Conservation (phyloP, 768 basidiomycete genomes). For the Suillus paluster region DNA sequence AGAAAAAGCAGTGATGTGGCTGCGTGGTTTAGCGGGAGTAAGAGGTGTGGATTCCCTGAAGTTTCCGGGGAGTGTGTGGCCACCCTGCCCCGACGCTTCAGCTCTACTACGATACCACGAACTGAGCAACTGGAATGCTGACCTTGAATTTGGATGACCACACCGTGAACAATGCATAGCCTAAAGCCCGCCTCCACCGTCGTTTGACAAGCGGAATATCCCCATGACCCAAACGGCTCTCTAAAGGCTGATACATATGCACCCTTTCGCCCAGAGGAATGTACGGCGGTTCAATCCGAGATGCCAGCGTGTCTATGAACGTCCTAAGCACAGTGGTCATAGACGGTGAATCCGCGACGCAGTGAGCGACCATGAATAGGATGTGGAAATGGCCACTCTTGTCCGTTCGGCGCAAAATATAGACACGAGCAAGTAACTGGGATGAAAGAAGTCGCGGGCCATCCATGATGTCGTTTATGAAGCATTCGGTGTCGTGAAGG, state of each 20-base stretch:
- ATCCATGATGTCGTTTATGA: conserved; percentile 38
- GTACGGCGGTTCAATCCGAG: conserved; percentile 10
- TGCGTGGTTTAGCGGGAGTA: conserved; percentile 46
- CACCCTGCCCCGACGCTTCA: conserved; percentile 44
- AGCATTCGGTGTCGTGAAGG: conserved; percentile 37
- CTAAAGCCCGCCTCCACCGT: conserved; percentile 53
- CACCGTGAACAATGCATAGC: conserved; percentile 38
- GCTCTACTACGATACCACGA: not conserved
- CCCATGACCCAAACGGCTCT: conserved; percentile 39
- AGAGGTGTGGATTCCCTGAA: conserved; percentile 38
- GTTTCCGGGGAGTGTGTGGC: conserved; percentile 53
- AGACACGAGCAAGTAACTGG: conserved; percentile 44
- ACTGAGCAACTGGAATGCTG: not conserved
- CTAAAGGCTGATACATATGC: conserved; percentile 44
- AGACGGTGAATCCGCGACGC: conserved; percentile 54
- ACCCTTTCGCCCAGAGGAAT: conserved; percentile 41
- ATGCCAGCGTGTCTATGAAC: conserved; percentile 46
- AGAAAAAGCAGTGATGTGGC: conserved; percentile 27
- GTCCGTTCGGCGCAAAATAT: conserved; percentile 46
- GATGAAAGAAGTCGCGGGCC: conserved; percentile 43
- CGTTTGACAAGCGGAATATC: conserved; percentile 39
- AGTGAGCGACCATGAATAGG: conserved; percentile 50
- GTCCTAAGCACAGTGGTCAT: conserved; percentile 45
- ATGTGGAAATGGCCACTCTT: conserved; percentile 42
- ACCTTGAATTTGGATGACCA: conserved; percentile 42